These are phyloP conservation scores for Globisporangium cederbergense DNA, from an alignment of 352 stramenopile species.

Conservation along the genomic window DNA sequence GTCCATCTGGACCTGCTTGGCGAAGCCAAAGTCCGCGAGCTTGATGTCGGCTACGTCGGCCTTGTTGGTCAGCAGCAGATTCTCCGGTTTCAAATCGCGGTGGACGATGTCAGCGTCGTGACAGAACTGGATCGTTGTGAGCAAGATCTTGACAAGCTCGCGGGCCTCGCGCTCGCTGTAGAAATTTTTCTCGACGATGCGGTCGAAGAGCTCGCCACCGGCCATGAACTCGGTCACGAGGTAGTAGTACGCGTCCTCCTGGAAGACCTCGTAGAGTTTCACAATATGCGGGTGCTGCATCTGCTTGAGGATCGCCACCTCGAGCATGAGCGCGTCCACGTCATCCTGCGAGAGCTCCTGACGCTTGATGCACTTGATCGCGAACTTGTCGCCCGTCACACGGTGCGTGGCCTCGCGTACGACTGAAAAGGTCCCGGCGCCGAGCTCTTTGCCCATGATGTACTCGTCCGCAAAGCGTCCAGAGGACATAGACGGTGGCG, in stretches of 20 bases:
- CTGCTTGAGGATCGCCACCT: constrained; percentile 74
- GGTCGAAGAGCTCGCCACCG: constrained; percentile 81
- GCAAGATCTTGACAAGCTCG: constrained; percentile 74
- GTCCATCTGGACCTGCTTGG: constrained; percentile 67
- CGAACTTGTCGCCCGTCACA: constrained; percentile 37
- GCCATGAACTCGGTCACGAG: constrained; percentile 97
- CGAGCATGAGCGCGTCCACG: constrained; percentile 70
- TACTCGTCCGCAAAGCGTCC: constrained; percentile 65
- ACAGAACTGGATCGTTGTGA: constrained; percentile 83
- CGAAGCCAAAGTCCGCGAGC: constrained; percentile 80
- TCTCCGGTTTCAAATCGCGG: constrained; percentile 96
- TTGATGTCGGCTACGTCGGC: constrained; percentile 83
- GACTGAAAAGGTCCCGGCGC: constrained; percentile 54
- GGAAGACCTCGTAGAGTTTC: constrained; percentile 88
- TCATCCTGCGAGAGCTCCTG: constrained; percentile 43
- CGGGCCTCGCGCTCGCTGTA: constrained; percentile 80
- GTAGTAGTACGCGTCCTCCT: constrained; percentile 93
- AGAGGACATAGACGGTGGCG: constrained; percentile 3
- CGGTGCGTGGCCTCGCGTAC: constrained; percentile 51
- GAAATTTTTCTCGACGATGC: constrained; percentile 87
- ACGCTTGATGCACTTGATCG: constrained; percentile 68
- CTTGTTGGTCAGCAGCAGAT: constrained; percentile 86
- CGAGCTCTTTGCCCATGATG: constrained; percentile 50
- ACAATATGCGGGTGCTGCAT: constrained; percentile 90
- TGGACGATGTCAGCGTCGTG: constrained; percentile 89